phyloP scores from a whole-genome alignment of 2,329 filamentous ascomycete species.

The Stemphylium vesicarium region DNA sequence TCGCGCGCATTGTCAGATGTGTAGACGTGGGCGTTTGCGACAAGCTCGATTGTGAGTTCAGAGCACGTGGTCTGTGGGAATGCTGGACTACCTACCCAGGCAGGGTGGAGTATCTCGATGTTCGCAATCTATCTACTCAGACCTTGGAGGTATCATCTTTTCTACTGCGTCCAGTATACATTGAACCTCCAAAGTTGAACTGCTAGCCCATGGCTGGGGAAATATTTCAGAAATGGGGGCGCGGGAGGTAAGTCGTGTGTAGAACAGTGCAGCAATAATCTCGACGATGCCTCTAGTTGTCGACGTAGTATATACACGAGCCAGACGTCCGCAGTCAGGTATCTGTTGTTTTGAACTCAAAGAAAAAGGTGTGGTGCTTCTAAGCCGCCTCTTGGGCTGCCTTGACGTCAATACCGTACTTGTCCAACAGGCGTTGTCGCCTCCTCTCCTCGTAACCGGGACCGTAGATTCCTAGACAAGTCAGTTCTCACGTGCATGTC shows the following conservation, averaged over 20 bases:
- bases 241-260: no score
- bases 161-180: no score
- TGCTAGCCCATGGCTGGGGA: no score
- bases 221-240: no score
- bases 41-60: no score
- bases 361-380: conserved; percentile 25
- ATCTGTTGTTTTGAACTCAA: conserved; percentile 26
- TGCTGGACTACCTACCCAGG: no score
- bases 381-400: conserved; percentile 34
- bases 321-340: conserved; percentile 15
- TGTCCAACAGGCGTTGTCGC: conserved; percentile 79
- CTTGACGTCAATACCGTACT: conserved; percentile 81
- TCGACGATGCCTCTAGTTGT: conserved; percentile 6
- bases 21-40: background rate
- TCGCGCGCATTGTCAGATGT: conserved; percentile 2
- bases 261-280: background rate
- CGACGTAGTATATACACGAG: conserved; percentile 28
- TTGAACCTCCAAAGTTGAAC: no score
- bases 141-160: no score
- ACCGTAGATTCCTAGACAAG: conserved; percentile 71
- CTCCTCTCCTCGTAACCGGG: conserved; percentile 86
- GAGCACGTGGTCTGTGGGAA: no score
- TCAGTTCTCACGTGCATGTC: conserved; percentile 18
- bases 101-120: no score
- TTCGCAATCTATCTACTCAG: no score